Percentiles rank a stretch among this genome's conserved stretches.
Conservation (phyloP, 345 rosid genomes). For the Citrus australasica region DNA sequence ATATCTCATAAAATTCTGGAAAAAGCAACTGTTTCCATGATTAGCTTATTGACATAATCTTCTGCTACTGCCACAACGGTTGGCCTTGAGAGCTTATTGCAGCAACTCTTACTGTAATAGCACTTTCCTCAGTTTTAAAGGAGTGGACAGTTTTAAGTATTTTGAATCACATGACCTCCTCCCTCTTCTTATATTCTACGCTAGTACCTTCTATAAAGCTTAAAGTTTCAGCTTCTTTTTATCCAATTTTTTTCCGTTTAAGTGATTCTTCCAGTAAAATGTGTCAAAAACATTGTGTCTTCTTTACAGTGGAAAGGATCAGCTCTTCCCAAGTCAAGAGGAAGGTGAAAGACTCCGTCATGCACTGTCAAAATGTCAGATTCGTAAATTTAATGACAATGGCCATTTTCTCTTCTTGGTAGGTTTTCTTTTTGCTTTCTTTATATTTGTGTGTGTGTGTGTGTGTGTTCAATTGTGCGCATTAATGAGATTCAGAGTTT, state of each 20-base stretch:
- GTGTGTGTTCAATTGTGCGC: neutral
- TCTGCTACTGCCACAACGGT: neutral
- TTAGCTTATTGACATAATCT: neutral
- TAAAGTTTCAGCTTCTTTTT: neutral
- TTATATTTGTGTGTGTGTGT: neutral
- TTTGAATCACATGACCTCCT: neutral
- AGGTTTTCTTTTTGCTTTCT: conserved; percentile 22
- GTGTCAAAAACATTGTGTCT: neutral
- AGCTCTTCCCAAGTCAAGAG: conserved; percentile 57
- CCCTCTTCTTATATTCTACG: neutral
- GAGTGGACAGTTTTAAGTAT: neutral
- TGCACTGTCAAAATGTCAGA: conserved; percentile 46
- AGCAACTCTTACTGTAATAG: neutral
- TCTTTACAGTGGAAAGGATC: conserved; percentile 69
- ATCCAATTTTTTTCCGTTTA: neutral
- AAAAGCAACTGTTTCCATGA: neutral
- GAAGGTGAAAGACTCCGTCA: conserved; percentile 59
- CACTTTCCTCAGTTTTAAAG: neutral
- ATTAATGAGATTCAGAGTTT: neutral
- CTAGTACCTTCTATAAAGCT: neutral
- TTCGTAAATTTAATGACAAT: conserved; percentile 48
- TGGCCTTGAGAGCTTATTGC: neutral
- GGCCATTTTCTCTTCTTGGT: conserved; percentile 87
- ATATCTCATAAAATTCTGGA: neutral
- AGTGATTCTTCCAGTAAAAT: neutral